Base-by-base conservation (phyloP, 176 grass and related monocot genomes). In the Triticum urartu region DNA sequence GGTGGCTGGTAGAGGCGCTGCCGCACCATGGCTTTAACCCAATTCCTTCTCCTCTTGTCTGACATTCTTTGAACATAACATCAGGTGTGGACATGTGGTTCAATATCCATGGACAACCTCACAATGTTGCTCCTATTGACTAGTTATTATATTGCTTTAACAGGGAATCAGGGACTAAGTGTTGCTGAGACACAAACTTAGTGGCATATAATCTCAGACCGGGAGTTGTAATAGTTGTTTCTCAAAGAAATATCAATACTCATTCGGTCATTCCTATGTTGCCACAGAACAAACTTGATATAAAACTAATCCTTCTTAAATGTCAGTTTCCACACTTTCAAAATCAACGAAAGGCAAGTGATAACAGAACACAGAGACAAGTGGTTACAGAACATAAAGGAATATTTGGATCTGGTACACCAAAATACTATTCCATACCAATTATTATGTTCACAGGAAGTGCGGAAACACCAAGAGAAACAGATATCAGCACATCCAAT, bases 381-480 rank as follows among this genome's bases (percentile, higher is more conserved):
- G 34, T 56, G 43, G 78, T 73, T 71, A 79, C 26, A 92, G 5
- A 88, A 79, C n/a, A 21, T 73, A 79, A 86, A 58, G 18, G 15
- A 34, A 60, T 5, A 76, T 10, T 63, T 45, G 22, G 73, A 91
- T 81, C 14, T 11, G 17, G 32, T 82, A 81, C 21, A 82, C 11
- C 15, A 64, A 88, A 66, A 48, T 39, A 86, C 81, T 39, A 7
- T 88, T 38, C 4, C 68, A 48, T 99, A 99, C 97, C 97, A 68
- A 94, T 99, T 86, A 99, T 96, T 85, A 96, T 94, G 85, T 99
- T 99, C 58, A 99, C 94, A 73, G 97, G 97, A 61, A 99, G 92
- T 34, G 94, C 87, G 3, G 97, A 99, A 87, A 99, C 90, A 58
- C 97, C 97, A 62, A 99, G 97, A 88, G 97, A 96, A 88, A 99